These are phyloP conservation scores for Uronychia binucleata DNA, from an alignment of 73 alveolate genomes.

Conservation along the genomic window DNA sequence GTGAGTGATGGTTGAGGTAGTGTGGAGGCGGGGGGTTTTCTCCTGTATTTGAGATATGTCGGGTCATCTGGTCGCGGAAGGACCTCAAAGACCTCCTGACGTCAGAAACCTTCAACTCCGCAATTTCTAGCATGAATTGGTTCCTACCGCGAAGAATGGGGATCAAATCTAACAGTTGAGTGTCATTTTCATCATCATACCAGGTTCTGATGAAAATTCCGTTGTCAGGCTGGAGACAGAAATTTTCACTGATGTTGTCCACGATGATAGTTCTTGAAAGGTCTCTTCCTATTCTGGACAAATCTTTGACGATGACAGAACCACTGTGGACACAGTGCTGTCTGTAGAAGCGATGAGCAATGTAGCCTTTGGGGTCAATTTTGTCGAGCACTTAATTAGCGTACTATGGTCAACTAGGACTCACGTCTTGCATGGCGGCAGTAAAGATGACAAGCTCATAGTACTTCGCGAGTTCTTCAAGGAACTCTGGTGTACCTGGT, in stretches of 20 bases:
- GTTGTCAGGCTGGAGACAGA: slow-evolving; percentile 63
- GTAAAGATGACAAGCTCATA: slow-evolving; percentile 74
- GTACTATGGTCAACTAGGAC: slow-evolving; percentile 20
- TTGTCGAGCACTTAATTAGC: slow-evolving; percentile 70
- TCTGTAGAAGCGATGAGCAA: slow-evolving; percentile 55
- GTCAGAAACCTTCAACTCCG: slow-evolving; percentile 39
- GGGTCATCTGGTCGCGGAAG: slow-evolving; percentile 6
- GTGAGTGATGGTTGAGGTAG: too few species aligned
- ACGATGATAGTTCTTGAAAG: slow-evolving; percentile 66
- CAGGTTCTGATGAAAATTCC: slow-evolving; percentile 78
- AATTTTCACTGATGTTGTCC: slow-evolving; percentile 75
- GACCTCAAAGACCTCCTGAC: slow-evolving; percentile 51
- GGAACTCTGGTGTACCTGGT: slow-evolving; percentile 40
- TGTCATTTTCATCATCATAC: slow-evolving; percentile 45
- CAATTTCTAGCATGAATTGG: slow-evolving; percentile 12
- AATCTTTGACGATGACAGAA: slow-evolving; percentile 60
- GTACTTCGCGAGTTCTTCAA: slow-evolving; percentile 50
- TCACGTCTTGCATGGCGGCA: slow-evolving; percentile 66
- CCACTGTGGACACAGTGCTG: slow-evolving; percentile 67
- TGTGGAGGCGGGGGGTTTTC: not conserved
- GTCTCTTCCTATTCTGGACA: slow-evolving; percentile 75
- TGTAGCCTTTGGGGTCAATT: slow-evolving; percentile 57
- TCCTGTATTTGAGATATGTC: not conserved
- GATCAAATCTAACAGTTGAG: slow-evolving; percentile 40
- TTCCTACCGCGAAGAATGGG: slow-evolving; percentile 37